These are phyloP conservation scores for Penium margaritaceum DNA, from an alignment of 139 green algal species.

Conservation along the genomic window DNA sequence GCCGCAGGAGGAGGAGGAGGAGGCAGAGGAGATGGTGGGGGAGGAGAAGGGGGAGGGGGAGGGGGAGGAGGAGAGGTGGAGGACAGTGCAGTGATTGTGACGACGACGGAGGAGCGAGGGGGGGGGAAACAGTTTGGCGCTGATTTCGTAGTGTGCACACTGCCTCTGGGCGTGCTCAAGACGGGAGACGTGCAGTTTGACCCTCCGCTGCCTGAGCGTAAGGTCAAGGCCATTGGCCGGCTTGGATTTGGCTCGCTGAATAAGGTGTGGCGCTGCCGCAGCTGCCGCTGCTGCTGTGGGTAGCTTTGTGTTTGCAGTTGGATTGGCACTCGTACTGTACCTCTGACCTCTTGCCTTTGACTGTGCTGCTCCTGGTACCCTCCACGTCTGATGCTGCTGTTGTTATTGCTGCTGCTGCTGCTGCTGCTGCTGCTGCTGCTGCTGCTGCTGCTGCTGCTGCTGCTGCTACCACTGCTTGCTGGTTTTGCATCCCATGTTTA, in stretches of 20 bases:
- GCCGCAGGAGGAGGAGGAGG: neutral
- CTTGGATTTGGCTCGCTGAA: conserved; percentile 79
- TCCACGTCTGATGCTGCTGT: no score
- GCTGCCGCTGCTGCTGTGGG: no score
- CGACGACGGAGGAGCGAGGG: neutral
- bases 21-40: neutral
- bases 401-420: no score
- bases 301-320: no score
- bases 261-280: conserved; percentile 58
- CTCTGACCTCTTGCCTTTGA: no score
- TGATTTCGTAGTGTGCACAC: conserved; percentile 60
- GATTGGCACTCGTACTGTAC: no score
- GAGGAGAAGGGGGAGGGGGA: neutral
- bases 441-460: no score
- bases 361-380: no score
- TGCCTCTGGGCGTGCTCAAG: conserved; percentile 74
- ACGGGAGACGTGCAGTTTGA: conserved; percentile 56
- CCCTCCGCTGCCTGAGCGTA: conserved; percentile 70
- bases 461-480: no score
- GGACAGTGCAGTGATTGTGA: neutral
- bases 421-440: no score
- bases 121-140: conserved; percentile 23
- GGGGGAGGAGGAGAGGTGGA: conserved; percentile 32
- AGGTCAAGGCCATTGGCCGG: conserved; percentile 70
- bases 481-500: no score